Evolutionary conservation across 2,329 filamentous ascomycete species (phyloP), one percentile per base, ranked within the genome.

Genomic region (Aspergillus sojae): DNA sequence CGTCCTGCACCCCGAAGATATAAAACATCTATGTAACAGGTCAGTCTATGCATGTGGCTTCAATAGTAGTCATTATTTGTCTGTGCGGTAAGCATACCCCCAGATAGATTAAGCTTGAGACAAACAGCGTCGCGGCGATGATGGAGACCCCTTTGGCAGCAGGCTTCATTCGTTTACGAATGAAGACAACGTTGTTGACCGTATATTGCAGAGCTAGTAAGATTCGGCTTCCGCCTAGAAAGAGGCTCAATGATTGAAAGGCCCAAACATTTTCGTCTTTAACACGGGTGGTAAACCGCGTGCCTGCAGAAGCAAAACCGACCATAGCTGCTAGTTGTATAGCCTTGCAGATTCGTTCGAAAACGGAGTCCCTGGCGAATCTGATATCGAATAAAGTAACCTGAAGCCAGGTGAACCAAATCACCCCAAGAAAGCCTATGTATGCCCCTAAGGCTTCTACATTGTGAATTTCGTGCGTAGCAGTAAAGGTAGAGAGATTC

Each of bases 401-500:
- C 63, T 88, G 81, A 41, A 89, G 82, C 89, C 89, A 91, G n/a
- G 86, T 89, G 63, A 89, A 85, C 88, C 88, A 91, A 6, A 90
- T 78, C 21, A 90, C 79, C 26, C 84, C 75, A 70, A 88, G 82
- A 72, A 85, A 86, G 48, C 85, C 78, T 58, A 86, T 77, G 70
- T 86, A 84, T 41, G 81, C 77, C 55, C 74, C 74, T 16, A 83
- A 63, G 58, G 75, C 79, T 70, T 78, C 72, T 19, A 75, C 60
- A 65, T 84, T 81, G 67, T 85, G 85, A 65, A 88, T 85, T 48
- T 86, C 83, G 66, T 86, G 82, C 5, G 81, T 78, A 10, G 79
- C 79, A 4, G 84, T 86, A 68, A 90, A 90, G 14, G 88, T 87
- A 5, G 85, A 86, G 60, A 90, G 79, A 68, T 90, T 90, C 61